These are phyloP conservation scores for Diaporthe destruens DNA, from an alignment of 2,329 filamentous ascomycete genomes.

Conservation along the genomic window DNA sequence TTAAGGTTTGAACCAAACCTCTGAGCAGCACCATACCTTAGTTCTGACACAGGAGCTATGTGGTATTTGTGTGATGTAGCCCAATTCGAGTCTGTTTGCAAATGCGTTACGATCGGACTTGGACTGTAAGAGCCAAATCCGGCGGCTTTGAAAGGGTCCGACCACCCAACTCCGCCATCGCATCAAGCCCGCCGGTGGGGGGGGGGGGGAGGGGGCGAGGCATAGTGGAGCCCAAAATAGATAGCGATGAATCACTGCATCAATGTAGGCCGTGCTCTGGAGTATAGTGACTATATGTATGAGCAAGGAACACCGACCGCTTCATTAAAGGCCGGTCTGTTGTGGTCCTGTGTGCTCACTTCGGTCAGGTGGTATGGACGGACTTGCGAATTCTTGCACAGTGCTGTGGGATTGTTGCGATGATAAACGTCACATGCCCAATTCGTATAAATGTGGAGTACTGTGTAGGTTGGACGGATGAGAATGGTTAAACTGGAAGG, in stretches of 20 bases:
- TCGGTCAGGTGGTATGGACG: constrained; percentile 17
- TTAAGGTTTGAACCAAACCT: constrained; percentile 7
- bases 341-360: neutral
- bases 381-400: constrained; percentile 11
- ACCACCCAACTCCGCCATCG: neutral
- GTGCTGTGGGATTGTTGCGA: constrained; percentile 10
- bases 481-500: constrained; percentile 4
- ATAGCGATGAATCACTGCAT: neutral
- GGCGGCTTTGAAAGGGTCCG: neutral
- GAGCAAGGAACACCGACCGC: neutral
- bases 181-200: no score
- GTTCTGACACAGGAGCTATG: neutral
- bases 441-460: neutral
- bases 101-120: neutral
- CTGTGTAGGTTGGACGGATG: neutral
- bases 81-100: neutral
- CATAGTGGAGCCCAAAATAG: neutral
- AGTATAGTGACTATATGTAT: neutral
- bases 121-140: neutral
- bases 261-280: neutral
- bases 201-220: no score
- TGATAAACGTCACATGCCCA: constrained; percentile 12
- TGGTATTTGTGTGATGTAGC: neutral
- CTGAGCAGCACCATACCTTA: neutral
- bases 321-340: neutral